These are phyloP conservation scores for Fonsecaea monophora DNA, from an alignment of 2,329 filamentous ascomycete genomes.

Conservation along the genomic window DNA sequence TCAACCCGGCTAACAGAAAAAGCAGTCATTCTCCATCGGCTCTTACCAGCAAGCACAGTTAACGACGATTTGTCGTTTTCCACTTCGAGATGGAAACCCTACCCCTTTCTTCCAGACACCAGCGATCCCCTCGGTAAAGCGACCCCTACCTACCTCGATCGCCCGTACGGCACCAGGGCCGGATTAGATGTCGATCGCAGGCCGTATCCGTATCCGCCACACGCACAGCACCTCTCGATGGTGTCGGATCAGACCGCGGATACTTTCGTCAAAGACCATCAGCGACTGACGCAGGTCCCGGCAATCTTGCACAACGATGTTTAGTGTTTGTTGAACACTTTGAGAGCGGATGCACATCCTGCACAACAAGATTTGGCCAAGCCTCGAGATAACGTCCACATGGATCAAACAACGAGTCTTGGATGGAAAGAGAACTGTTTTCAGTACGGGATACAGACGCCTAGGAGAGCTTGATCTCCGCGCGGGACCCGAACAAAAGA, in stretches of 20 bases:
- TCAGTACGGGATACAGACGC: too few relatives aligned
- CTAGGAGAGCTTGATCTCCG: too few relatives aligned
- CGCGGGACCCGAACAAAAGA: too few relatives aligned
- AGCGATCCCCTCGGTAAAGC: not conserved
- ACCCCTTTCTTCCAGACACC: too few relatives aligned
- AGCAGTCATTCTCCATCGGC: not conserved
- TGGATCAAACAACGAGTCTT: not conserved
- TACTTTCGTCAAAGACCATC: conserved; percentile 4
- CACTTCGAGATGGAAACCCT: not conserved
- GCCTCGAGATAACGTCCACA: not conserved
- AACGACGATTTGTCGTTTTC: not conserved
- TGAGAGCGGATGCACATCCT: not conserved
- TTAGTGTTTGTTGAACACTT: not conserved
- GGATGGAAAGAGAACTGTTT: not conserved
- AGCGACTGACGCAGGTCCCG: conserved; percentile 1
- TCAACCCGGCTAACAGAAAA: not conserved
- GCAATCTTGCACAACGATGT: not conserved
- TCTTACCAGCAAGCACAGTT: not conserved
- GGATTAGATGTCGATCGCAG: conserved; percentile 5
- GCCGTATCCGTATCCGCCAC: not conserved
- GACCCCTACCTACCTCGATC: conserved; percentile 5
- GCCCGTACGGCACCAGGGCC: not conserved
- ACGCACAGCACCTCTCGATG: not conserved
- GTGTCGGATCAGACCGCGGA: not conserved
- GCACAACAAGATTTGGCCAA: not conserved